Base-by-base conservation (phyloP, 73 alveolate genomes). In the Symbiodinium pilosum region DNA sequence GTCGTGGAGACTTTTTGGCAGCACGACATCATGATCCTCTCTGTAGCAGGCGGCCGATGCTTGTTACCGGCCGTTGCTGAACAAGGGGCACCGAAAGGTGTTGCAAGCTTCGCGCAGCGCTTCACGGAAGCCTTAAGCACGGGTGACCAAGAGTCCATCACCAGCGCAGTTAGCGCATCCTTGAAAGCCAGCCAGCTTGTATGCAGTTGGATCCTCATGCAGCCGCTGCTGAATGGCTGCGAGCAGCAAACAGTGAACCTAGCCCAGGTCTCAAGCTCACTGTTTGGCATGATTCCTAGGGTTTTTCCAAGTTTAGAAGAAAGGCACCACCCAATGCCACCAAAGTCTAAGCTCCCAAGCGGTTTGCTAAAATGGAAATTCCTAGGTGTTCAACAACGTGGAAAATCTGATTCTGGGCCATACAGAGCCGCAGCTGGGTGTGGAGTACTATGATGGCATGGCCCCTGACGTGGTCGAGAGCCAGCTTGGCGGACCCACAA, bases 11-110 rank as follows among this genome's bases (percentile, higher is more conserved):
- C 89, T n/a, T 2, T 73, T 11, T 69, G 51, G 77, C 77, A 42
- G 81, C 97, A 91, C 77, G 51, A 69, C 88, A 11, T 91, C 75
- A 91, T 91, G 97, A 51, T 28, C 41, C 2, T 91, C 41, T 88
- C 97, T 1, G 24, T 91, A 34, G 97, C 97, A 30, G 97, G 95
- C 32, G 97, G 97, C 20, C 77, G 88, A 32, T 91, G 97, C 69
- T 34, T 91, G 75, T 77, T 91, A 42, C 97, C 97, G n/a, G 85
- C 87, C 36, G 38, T 26, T 12, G 51, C 83, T 3, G 36, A 64
- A 34, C 73, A 59, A 2, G 75, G 87, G n/a, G 81, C 81, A 9
- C 81, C 81, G 38, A 64, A 4, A 0, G 81, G 30, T 24, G 81
- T 64, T 16, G 12, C 39, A 38, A 64, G 81, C 81, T 64, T 64